Evolutionary conservation across 2,329 filamentous ascomycete genomes (phyloP).

Genomic region (Neonectria magnoliae): DNA sequence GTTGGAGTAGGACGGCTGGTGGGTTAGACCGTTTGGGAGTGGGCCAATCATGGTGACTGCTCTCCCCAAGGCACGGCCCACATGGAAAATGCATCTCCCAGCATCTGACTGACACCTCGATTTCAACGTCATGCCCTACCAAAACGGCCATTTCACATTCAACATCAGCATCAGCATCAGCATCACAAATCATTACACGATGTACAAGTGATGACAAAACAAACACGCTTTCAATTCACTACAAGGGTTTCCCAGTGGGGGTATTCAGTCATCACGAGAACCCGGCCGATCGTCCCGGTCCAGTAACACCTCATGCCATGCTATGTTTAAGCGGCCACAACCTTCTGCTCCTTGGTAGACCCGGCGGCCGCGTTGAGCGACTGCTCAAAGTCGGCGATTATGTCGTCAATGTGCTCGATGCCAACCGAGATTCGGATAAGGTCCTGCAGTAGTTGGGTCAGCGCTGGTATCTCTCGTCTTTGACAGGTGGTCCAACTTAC

Average conservation of each 20-base stretch:
- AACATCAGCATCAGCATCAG: background rate
- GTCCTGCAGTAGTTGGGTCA: conserved; percentile 61
- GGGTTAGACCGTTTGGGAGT: conserved; percentile 21
- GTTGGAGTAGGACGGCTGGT: conserved; percentile 18
- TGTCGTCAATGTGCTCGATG: conserved; percentile 96
- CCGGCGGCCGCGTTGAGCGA: conserved; percentile 74
- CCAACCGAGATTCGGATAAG: conserved; percentile 95
- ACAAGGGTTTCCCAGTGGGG: conserved; percentile 7
- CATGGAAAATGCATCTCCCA: background rate
- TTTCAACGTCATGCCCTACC: background rate
- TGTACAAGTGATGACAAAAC: background rate
- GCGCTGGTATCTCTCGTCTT: background rate
- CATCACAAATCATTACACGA: background rate
- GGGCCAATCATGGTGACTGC: conserved; percentile 33
- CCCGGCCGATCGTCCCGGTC: background rate
- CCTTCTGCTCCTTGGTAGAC: conserved; percentile 46
- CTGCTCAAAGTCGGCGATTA: conserved; percentile 95
- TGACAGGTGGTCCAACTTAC: conserved; percentile 49
- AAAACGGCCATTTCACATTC: too few relatives aligned
- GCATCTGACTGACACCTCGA: background rate
- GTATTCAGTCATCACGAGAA: conserved; percentile 20
- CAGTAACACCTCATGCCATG: background rate
- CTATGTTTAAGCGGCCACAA: conserved; percentile 25
- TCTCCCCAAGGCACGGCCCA: background rate
- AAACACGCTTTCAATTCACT: conserved; percentile 21